phyloP scores from a whole-genome alignment of 257 asterid genomes.

The Solanum bukasovii region DNA sequence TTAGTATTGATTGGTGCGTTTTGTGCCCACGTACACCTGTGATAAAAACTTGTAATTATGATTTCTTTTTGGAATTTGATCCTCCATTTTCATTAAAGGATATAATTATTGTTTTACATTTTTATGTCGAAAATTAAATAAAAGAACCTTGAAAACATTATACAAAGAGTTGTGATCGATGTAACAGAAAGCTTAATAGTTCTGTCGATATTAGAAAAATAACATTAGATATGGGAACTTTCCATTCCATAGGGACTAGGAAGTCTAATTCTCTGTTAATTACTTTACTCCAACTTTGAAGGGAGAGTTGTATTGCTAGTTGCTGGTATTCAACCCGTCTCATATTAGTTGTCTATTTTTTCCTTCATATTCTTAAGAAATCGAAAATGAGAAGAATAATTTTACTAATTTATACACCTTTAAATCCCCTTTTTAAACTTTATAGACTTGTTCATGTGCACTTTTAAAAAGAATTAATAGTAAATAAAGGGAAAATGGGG shows the following conservation, averaged over 20 bases:
- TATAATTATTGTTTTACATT: neutral
- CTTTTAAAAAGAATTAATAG: too few species aligned
- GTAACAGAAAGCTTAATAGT: neutral
- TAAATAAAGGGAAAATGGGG: too few species aligned
- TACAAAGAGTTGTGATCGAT: neutral
- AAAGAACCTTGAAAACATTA: neutral
- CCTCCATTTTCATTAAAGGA: neutral
- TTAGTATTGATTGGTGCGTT: neutral
- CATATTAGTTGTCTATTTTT: neutral
- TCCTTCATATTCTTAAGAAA: too few species aligned
- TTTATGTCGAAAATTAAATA: neutral
- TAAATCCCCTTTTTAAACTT: too few species aligned
- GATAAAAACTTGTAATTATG: neutral
- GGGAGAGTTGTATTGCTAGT: neutral
- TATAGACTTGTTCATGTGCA: neutral
- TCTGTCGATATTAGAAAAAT: neutral
- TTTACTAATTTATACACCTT: too few species aligned
- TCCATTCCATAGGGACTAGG: neutral
- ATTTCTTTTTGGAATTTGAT: neutral
- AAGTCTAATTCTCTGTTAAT: neutral
- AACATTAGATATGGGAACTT: neutral
- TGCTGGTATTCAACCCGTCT: rapidly evolving
- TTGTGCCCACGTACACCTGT: neutral
- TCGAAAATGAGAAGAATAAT: rapidly evolving
- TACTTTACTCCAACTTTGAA: neutral